Base-by-base conservation (phyloP, 306 rosid genomes). In the Cucurbita moschata region DNA sequence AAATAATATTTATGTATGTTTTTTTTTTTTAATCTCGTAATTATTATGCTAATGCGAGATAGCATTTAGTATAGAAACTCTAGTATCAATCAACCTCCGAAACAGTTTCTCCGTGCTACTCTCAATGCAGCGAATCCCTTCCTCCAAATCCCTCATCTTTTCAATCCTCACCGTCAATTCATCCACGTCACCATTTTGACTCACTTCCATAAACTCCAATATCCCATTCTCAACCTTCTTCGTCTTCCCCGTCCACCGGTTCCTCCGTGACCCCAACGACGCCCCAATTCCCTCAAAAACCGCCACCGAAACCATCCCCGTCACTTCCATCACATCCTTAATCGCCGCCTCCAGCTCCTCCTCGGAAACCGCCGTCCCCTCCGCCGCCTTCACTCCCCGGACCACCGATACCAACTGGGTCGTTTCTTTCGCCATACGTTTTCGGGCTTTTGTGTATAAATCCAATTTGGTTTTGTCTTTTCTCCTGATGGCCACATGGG, bases 21-120 rank as follows among this genome's bases (percentile, higher is more conserved):
- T 46, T 1, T 46, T 21, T 46, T 40, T 40, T 1, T 40, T 5
- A 5, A 8, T 40, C 8, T 5, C 7, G 6, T 40, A 40, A 40
- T 40, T 30, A 30, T 30, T 30, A 30, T 43, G 50, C 2, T 46
- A 46, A 46, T 46, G 15, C 11, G 89, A 76, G 7, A 83, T 88
- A 75, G 82, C 65, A 50, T 92, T 88, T 54, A 92, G 96, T 42
- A 92, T 70, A 0, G 91, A 83, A 44, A 88, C 90, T 46, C 92
- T 78, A 4, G 92, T 76, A 63, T 79, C 83, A 30, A 92, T 88
- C 86, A 89, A 76, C 80, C 90, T 78, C 76, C 90, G 80, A 55
- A 92, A 89, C 1, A 89, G 79, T 14, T 76, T 80, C 10, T 84
- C 86, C 5, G 84, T 74, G 35, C 77, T 81, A 70, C 35, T 76